A percentile compares a stretch with the other conserved stretches of the same genome.
Conservation (phyloP, 495 filamentous ascomycete genomes). For the Podospora australis region DNA sequence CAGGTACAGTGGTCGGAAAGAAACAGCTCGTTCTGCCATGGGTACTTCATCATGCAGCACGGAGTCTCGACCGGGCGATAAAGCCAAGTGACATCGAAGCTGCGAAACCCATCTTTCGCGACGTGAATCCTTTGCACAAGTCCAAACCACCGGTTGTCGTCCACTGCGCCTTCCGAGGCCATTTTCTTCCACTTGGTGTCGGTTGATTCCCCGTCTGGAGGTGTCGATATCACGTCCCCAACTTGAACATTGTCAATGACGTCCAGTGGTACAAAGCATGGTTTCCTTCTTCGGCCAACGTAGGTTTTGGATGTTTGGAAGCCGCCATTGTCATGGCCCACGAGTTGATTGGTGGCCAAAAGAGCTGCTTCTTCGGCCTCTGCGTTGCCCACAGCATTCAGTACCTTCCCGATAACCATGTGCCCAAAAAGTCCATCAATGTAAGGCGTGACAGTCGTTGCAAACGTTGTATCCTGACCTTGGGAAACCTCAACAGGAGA, state of each 20-base stretch:
- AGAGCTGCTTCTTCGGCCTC: not conserved
- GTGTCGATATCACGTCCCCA: slow-evolving; percentile 39
- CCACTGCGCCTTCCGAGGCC: slow-evolving; percentile 27
- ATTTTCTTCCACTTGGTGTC: slow-evolving; percentile 51
- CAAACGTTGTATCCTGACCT: slow-evolving; percentile 32
- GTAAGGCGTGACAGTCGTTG: slow-evolving; percentile 63
- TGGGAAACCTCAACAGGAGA: not conserved
- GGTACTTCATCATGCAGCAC: slow-evolving; percentile 57
- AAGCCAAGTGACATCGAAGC: slow-evolving; percentile 63
- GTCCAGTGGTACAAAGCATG: slow-evolving; percentile 1
- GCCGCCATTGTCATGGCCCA: not conserved
- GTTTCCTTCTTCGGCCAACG: not conserved
- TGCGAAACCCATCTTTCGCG: slow-evolving; percentile 23
- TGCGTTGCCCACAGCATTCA: slow-evolving; percentile 23
- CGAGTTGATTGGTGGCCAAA: not conserved
- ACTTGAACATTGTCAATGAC: slow-evolving; percentile 19
- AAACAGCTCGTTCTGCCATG: slow-evolving; percentile 64
- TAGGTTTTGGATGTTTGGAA: not conserved
- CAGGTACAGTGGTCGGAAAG: slow-evolving; percentile 73
- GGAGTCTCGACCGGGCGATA: slow-evolving; percentile 63
- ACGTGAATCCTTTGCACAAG: slow-evolving; percentile 53
- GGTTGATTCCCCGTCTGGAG: slow-evolving; percentile 31
- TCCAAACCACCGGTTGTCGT: slow-evolving; percentile 53
- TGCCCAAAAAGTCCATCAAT: slow-evolving; percentile 57
- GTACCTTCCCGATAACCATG: slow-evolving; percentile 50